A percentile compares a stretch with the other conserved stretches of the same genome.
These are phyloP conservation scores for Oleoguttula mirabilis DNA, from an alignment of 495 filamentous ascomycete species.

Conservation along the genomic window DNA sequence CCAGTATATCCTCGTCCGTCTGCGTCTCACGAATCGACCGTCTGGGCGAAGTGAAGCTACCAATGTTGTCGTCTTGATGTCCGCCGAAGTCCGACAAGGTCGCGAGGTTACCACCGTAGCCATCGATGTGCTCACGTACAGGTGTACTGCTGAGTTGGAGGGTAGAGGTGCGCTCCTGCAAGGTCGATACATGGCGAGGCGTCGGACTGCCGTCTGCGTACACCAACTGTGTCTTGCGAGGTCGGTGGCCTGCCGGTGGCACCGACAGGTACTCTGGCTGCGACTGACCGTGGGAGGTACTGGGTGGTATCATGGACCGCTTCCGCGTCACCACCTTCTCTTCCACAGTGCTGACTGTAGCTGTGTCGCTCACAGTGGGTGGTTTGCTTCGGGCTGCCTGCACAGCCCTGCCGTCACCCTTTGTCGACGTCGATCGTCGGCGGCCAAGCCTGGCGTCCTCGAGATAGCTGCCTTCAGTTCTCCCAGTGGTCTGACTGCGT, in stretches of 20 bases:
- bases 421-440: conserved; percentile 4
- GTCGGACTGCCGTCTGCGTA: conserved; percentile 18
- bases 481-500: conserved; percentile 6
- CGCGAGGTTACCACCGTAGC: not conserved
- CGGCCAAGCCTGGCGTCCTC: conserved; percentile 17
- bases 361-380: not conserved
- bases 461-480: conserved; percentile 18
- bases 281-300: not conserved
- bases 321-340: conserved; percentile 11
- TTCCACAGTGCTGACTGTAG: not conserved
- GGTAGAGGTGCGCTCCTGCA: conserved; percentile 1
- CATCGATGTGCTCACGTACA: not conserved
- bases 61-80: not conserved
- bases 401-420: conserved; percentile 1
- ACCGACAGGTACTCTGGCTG: not conserved
- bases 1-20: conserved; percentile 9
- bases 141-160: conserved; percentile 3
- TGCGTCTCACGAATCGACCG: conserved; percentile 10
- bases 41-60: not conserved
- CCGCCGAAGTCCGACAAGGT: conserved; percentile 4
- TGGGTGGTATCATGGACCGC: conserved; percentile 13
- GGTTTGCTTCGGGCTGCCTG: not conserved
- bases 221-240: conserved; percentile 7
- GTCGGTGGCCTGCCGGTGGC: conserved; percentile 1
- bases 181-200: not conserved